Percentiles rank a stretch among this genome's conserved stretches.
Evolutionary conservation across 352 stramenopile genomes (phyloP).

Genomic region (Phytophthora chlamydospora): DNA sequence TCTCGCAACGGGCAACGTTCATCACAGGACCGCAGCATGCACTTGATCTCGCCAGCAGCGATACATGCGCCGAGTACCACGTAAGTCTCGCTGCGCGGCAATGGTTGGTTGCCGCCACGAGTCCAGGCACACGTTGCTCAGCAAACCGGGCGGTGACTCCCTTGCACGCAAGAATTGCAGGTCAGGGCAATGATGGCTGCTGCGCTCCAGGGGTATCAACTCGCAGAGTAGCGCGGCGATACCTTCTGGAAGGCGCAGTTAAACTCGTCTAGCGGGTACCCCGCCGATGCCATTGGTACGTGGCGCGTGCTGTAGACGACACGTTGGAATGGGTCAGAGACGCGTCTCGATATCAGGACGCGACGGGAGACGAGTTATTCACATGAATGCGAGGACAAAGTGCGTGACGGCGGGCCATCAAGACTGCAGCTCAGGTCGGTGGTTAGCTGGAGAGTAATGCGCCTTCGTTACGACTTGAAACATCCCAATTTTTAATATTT

Average conservation of each 20-base stretch:
- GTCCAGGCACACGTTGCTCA: slow-evolving; percentile 30
- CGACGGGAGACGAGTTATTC: slow-evolving; percentile 10
- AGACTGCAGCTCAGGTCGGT: slow-evolving; percentile 6
- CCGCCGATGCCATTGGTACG: slow-evolving; percentile 21
- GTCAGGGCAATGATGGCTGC: slow-evolving; percentile 3
- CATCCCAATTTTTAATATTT: too few relatives aligned
- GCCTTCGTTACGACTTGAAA: slow-evolving; percentile 1
- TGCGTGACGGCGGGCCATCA: slow-evolving; percentile 22
- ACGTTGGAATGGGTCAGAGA: slow-evolving; percentile 17
- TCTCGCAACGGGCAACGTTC: slow-evolving; percentile 3
- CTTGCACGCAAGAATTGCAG: slow-evolving; percentile 5
- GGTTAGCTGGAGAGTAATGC: slow-evolving; percentile 5
- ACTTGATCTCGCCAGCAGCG: slow-evolving; percentile 15
- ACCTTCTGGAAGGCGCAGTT: slow-evolving; percentile 2
- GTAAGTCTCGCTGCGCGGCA: slow-evolving; percentile 26
- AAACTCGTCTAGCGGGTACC: neutral
- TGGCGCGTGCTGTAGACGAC: slow-evolving; percentile 14
- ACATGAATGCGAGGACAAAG: slow-evolving; percentile 8
- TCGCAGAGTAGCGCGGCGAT: slow-evolving; percentile 7
- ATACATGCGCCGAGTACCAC: slow-evolving; percentile 25
- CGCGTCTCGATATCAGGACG: slow-evolving; percentile 22
- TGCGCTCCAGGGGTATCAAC: slow-evolving; percentile 9
- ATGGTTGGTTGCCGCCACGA: slow-evolving; percentile 31
- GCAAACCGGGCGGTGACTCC: slow-evolving; percentile 11
- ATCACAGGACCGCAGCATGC: slow-evolving; percentile 24